These are phyloP conservation scores for Lophium mytilinum DNA, from an alignment of 495 filamentous ascomycete species.

Conservation along the genomic window DNA sequence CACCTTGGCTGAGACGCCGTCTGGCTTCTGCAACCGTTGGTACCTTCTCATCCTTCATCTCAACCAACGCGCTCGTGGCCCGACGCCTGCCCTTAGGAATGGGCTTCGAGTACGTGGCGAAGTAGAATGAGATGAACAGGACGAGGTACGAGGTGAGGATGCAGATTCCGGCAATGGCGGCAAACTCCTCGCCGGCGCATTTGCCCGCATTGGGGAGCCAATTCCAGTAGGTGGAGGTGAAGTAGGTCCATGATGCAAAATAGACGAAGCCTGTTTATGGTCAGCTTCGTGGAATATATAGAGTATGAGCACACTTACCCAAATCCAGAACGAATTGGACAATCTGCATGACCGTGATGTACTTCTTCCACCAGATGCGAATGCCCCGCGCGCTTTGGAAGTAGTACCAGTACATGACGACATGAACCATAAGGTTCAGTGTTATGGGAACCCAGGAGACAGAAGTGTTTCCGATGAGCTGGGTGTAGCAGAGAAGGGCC, in stretches of 20 bases:
- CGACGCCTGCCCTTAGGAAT: constrained; percentile 31
- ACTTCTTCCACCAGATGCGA: constrained; percentile 85
- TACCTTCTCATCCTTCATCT: constrained; percentile 42
- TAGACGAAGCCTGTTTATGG: constrained; percentile 42
- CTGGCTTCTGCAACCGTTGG: constrained; percentile 34
- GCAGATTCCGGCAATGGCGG: constrained; percentile 84
- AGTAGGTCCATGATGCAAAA: constrained; percentile 40
- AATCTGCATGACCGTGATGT: constrained; percentile 81
- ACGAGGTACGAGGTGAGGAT: constrained; percentile 90
- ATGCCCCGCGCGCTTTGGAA: constrained; percentile 78
- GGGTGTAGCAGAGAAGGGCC: constrained; percentile 77
- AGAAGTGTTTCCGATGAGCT: constrained; percentile 68
- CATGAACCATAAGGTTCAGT: constrained; percentile 70
- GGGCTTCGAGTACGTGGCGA: constrained; percentile 88
- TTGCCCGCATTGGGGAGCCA: constrained; percentile 72
- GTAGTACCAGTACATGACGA: constrained; percentile 67
- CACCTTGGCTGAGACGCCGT: constrained; percentile 26
- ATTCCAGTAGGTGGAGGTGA: constrained; percentile 80
- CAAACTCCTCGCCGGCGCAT: constrained; percentile 96
- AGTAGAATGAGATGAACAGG: constrained; percentile 98
- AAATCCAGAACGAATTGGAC: constrained; percentile 74
- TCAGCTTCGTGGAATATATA: background rate
- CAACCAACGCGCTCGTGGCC: constrained; percentile 34
- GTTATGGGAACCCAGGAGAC: constrained; percentile 73
- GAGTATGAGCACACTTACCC: constrained; percentile 42